Evolutionary conservation across 192 early-diverging fungal genomes (phyloP).

Genomic region (Backusella australiensis): DNA sequence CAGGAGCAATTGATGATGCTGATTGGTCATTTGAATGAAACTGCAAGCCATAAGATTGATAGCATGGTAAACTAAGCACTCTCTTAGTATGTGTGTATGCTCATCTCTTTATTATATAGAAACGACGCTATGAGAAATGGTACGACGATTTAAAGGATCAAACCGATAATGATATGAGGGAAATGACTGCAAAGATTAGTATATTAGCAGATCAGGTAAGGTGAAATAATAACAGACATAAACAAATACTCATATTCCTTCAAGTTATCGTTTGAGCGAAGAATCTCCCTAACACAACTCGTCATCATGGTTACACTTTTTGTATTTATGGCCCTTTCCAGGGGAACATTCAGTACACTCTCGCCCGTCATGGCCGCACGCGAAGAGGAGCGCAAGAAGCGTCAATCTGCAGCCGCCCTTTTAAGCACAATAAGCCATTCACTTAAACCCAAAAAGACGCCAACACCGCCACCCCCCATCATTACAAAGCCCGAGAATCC

Average conservation of each 20-base stretch:
- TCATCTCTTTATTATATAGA: conserved; percentile 22
- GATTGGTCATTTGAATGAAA: conserved; percentile 65
- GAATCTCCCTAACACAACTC: conserved; percentile 36
- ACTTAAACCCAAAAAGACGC: neutral
- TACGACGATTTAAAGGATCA: conserved; percentile 44
- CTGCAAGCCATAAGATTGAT: conserved; percentile 61
- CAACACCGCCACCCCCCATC: neutral
- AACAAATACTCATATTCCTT: neutral
- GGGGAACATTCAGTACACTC: conserved; percentile 37
- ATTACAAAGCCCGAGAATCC: neutral
- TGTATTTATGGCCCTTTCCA: conserved; percentile 39
- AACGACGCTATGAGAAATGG: conserved; percentile 47
- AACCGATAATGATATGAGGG: conserved; percentile 36
- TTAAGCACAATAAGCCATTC: neutral
- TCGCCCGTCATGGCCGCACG: conserved; percentile 38
- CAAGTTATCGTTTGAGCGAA: conserved; percentile 45
- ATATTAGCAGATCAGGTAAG: conserved; percentile 44
- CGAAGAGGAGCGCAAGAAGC: conserved; percentile 30
- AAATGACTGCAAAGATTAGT: conserved; percentile 42
- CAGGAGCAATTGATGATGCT: conserved; percentile 62
- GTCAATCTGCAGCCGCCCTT: conserved; percentile 11
- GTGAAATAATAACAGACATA: neutral
- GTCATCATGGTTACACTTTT: conserved; percentile 37
- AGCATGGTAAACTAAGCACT: conserved; percentile 40
- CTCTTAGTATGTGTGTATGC: too few species aligned